Evolutionary conservation across 176 grass and related monocot genomes (phyloP).

Genomic region (Guadua angustifolia): DNA sequence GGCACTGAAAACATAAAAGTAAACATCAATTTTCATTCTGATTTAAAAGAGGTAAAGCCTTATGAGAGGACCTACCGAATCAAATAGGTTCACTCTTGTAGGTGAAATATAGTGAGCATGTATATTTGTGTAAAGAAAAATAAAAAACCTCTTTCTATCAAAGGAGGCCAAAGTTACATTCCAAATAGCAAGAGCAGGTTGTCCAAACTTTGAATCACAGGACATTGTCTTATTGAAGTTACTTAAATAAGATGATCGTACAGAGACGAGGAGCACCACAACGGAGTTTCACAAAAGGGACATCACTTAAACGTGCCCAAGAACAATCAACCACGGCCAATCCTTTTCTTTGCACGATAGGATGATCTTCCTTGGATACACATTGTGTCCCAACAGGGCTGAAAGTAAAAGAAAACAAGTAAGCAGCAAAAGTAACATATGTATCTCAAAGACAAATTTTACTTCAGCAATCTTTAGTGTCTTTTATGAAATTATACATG

Average conservation of each 20-base stretch:
- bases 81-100: no score
- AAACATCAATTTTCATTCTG: not conserved
- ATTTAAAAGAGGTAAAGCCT: not conserved
- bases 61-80: not conserved
- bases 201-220: not conserved
- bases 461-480: not conserved
- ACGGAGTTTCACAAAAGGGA: slow-evolving; percentile 92
- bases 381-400: slow-evolving; percentile 95
- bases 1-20: slow-evolving; percentile 67
- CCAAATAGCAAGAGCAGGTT: not conserved
- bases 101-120: no score
- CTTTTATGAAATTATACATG: not conserved
- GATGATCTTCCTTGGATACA: slow-evolving; percentile 83
- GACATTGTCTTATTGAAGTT: not conserved
- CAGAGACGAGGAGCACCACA: slow-evolving; percentile 92
- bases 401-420: slow-evolving; percentile 39
- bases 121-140: slow-evolving; percentile 23
- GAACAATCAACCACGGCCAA: slow-evolving; percentile 95
- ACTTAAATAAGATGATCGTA: slow-evolving; percentile 48
- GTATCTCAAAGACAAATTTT: slow-evolving; percentile 22
- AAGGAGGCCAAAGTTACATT: slow-evolving; percentile 2
- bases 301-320: slow-evolving; percentile 96
- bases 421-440: slow-evolving; percentile 10
- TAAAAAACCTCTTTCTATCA: not conserved
- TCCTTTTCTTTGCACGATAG: slow-evolving; percentile 82